Base-by-base conservation (phyloP, 331 rosid genomes). In the Malus hybrid region DNA sequence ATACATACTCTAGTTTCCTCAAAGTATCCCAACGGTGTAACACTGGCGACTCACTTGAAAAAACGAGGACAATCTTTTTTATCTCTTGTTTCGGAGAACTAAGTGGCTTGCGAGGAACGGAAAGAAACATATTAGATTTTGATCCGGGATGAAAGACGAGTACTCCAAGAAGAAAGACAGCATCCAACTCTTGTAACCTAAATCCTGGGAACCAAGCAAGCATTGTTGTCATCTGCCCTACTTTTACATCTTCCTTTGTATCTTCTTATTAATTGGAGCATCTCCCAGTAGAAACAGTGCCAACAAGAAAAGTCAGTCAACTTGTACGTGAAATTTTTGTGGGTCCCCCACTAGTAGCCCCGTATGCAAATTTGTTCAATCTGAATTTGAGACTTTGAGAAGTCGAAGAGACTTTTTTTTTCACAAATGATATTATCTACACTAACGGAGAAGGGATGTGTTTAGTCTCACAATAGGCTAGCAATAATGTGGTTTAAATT, bases 181-280 rank as follows among this genome's bases (percentile, higher is more conserved):
- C 15, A 32, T 54, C 66, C 36, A 12, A 73, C 19, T 60, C 42
- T 10, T 60, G 57, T 15, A 60, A 73, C 69, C 59, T 68, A 48
- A 3, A 19, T 57, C 22, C 19, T 56, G 81, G 61, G 71, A 70
- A 77, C 56, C 34, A 16, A 72, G 70, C 44, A 39, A 39, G 59
- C 64, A n/a, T 79, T 15, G 79, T 24, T 73, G 65, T 79, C 64
- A 73, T 62, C 65, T 64, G 9, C 42, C 50, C 28, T 12, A 46
- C 32, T 14, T 33, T 48, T 56, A 71, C 55, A 59, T 13, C 42
- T 54, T 65, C 48, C 46, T 29, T 27, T 27, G 36, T 33, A 63
- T 34, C 19, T 65, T 50, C 55, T 29, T 18, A 8, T 46, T 31
- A 42, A 36, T 64, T 50, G 50, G 31, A 56, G 68, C 59, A 24